Evolutionary conservation across 2,329 filamentous ascomycete species (phyloP).

Genomic region (Calonectria ilicicola): DNA sequence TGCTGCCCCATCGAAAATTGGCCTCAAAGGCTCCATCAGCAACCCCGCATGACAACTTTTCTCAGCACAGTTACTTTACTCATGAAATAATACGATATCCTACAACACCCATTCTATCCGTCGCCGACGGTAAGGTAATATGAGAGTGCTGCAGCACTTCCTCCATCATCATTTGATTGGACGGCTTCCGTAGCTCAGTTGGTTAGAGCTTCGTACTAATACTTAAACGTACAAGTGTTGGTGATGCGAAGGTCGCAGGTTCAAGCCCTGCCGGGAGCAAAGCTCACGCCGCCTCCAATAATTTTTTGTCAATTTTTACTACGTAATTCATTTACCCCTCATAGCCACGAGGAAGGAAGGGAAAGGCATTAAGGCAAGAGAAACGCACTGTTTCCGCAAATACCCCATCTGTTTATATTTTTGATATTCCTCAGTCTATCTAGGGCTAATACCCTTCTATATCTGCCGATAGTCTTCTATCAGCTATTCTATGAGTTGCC

Average conservation of each 20-base stretch:
- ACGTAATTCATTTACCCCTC: neutral
- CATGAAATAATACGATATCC: neutral
- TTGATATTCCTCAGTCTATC: neutral
- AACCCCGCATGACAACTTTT: neutral
- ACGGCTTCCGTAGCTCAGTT: slow-evolving; percentile 9
- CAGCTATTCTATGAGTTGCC: too few species aligned
- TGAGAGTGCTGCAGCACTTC: too few species aligned
- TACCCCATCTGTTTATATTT: too few species aligned
- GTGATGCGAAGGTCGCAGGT: slow-evolving; percentile 9
- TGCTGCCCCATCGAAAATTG: neutral
- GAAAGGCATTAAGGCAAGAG: too few species aligned
- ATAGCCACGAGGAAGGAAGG: too few species aligned
- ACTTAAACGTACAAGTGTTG: neutral
- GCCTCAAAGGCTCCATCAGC: neutral
- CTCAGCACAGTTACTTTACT: neutral
- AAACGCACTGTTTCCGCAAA: too few species aligned
- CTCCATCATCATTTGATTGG: neutral
- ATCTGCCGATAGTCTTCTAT: too few species aligned
- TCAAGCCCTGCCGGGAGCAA: slow-evolving; percentile 10
- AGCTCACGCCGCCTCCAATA: neutral
- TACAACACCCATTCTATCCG: neutral
- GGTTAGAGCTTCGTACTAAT: slow-evolving; percentile 11
- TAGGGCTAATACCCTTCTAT: neutral
- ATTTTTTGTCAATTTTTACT: neutral
- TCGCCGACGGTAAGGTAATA: too few species aligned